Conservation (phyloP, 2,329 filamentous ascomycete species). For the Lachnellula hyalina region DNA sequence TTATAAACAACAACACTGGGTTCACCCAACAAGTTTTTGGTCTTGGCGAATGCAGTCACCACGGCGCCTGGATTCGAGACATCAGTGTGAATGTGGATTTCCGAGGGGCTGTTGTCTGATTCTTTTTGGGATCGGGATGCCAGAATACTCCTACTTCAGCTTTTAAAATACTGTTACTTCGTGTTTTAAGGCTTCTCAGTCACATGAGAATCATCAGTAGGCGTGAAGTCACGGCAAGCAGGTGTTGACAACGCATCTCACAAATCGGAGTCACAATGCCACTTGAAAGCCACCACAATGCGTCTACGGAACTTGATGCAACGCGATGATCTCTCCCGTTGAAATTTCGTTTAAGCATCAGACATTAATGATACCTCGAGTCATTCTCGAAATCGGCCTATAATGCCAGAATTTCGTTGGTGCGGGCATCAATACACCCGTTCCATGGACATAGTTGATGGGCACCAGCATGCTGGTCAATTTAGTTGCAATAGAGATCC, state of each 20-base stretch:
- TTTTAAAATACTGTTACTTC: too few relatives aligned
- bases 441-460: neutral
- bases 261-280: too few relatives aligned
- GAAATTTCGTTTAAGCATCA: too few relatives aligned
- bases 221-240: too few relatives aligned
- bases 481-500: neutral
- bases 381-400: neutral
- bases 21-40: slow-evolving; percentile 27
- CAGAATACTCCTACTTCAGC: too few relatives aligned
- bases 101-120: slow-evolving; percentile 24
- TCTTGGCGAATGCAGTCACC: slow-evolving; percentile 32
- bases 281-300: too few relatives aligned
- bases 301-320: too few relatives aligned
- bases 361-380: neutral
- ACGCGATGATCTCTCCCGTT: too few relatives aligned
- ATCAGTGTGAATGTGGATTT: slow-evolving; percentile 34
- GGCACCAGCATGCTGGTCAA: neutral
- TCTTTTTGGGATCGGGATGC: slow-evolving; percentile 25
- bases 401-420: neutral
- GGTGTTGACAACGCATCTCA: too few relatives aligned
- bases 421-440: neutral
- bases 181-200: too few relatives aligned
- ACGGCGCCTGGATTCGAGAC: slow-evolving; percentile 34
- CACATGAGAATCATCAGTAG: too few relatives aligned
- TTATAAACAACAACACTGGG: slow-evolving; percentile 42